Evolutionary conservation across 257 asterid genomes (phyloP).

Genomic region (Leonotis leonurus): DNA sequence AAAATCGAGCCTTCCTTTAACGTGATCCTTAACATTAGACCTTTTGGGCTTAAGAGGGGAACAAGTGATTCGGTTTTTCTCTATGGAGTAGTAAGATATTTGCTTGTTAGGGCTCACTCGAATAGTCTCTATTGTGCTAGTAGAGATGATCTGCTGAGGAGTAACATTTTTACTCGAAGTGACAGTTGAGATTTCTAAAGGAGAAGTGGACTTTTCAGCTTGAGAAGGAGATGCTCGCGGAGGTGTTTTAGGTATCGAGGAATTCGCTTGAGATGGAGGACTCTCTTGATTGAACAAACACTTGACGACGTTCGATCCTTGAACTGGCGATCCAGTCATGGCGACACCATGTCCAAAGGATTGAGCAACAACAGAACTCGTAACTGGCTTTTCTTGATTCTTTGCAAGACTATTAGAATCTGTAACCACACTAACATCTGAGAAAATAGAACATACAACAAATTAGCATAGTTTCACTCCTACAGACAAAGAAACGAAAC

Average conservation of each 20-base stretch:
- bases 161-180: constrained; percentile 39
- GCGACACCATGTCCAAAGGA: constrained; percentile 21
- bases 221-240: constrained; percentile 58
- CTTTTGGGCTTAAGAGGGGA: constrained; percentile 66
- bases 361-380: constrained; percentile 18
- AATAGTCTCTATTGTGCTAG: constrained; percentile 81
- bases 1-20: constrained; percentile 80
- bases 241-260: constrained; percentile 79
- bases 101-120: constrained; percentile 74
- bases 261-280: constrained; percentile 49
- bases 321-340: constrained; percentile 29
- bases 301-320: constrained; percentile 64
- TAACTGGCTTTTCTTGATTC: constrained; percentile 20
- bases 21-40: constrained; percentile 54
- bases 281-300: constrained; percentile 64
- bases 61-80: constrained; percentile 59
- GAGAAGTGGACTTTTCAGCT: constrained; percentile 52
- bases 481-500: not conserved
- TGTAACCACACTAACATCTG: constrained; percentile 27
- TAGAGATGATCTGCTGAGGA: constrained; percentile 48
- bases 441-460: not conserved
- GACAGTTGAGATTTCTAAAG: constrained; percentile 39
- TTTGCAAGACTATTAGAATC: constrained; percentile 27
- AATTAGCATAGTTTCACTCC: constrained; percentile 1
- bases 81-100: constrained; percentile 64